Conservation (phyloP, 2,329 filamentous ascomycete genomes). For the Penicillium griseofulvum region DNA sequence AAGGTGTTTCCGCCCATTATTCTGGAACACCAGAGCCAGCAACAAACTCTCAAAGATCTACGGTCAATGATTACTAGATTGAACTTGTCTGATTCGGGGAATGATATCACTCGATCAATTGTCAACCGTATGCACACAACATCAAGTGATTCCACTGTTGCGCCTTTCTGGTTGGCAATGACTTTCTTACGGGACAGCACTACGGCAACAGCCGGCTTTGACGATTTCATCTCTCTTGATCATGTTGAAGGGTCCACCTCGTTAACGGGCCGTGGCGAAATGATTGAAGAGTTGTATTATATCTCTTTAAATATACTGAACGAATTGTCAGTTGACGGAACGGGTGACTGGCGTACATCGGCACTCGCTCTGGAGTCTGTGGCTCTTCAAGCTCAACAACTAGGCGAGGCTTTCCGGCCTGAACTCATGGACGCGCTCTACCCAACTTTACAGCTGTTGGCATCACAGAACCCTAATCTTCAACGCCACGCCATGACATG, state of each 20-base stretch:
- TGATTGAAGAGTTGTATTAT: slow-evolving; percentile 48
- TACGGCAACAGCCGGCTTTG: slow-evolving; percentile 53
- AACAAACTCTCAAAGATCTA: slow-evolving; percentile 61
- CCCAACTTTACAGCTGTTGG: slow-evolving; percentile 83
- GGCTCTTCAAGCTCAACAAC: slow-evolving; percentile 68
- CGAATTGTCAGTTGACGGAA: slow-evolving; percentile 37
- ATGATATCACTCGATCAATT: slow-evolving; percentile 62
- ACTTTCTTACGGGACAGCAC: slow-evolving; percentile 63
- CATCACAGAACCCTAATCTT: slow-evolving; percentile 65
- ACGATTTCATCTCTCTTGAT: slow-evolving; percentile 64
- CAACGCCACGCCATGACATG: slow-evolving; percentile 79
- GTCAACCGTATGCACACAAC: slow-evolving; percentile 61
- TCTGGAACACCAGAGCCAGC: slow-evolving; percentile 64
- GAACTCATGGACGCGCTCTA: slow-evolving; percentile 92
- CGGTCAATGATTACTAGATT: slow-evolving; percentile 59
- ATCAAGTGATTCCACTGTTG: slow-evolving; percentile 59
- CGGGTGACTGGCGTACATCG: slow-evolving; percentile 67
- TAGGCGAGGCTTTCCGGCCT: slow-evolving; percentile 67
- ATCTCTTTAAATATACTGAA: slow-evolving; percentile 42
- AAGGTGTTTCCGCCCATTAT: slow-evolving; percentile 60
- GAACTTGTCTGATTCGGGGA: slow-evolving; percentile 42
- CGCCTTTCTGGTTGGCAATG: slow-evolving; percentile 77
- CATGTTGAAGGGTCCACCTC: slow-evolving; percentile 31
- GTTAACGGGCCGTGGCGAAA: slow-evolving; percentile 28
- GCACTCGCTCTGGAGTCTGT: slow-evolving; percentile 79